A percentile compares a stretch with the other conserved stretches of the same genome.
Evolutionary conservation across 2,329 filamentous ascomycete species (phyloP).

Genomic region (Fusarium brachygibbosum): DNA sequence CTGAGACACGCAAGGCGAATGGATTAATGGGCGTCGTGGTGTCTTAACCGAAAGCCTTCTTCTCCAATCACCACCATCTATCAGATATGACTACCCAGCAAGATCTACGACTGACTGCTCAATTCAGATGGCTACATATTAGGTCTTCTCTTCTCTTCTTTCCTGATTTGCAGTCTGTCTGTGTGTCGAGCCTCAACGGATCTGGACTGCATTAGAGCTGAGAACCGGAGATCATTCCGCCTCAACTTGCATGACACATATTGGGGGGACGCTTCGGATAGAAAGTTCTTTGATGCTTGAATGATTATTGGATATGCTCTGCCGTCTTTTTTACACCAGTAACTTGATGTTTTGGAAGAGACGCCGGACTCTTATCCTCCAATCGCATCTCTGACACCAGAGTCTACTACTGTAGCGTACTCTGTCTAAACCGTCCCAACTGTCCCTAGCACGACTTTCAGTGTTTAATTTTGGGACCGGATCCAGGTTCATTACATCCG

Average conservation of each 20-base stretch:
- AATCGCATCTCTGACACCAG: not conserved
- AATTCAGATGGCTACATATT: conserved; percentile 6
- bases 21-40: conserved; percentile 13
- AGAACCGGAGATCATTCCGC: not conserved
- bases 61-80: conserved; percentile 24
- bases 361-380: not conserved
- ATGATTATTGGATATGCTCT: not conserved
- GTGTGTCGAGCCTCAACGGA: conserved; percentile 26
- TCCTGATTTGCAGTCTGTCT: not conserved
- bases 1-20: conserved; percentile 34
- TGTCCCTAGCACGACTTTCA: not conserved
- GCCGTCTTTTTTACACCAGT: not conserved
- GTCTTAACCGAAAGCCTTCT: conserved; percentile 16
- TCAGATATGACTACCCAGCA: conserved; percentile 15
- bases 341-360: not conserved
- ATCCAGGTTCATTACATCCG: not conserved
- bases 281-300: not conserved
- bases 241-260: not conserved
- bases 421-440: not conserved
- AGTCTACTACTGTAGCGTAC: not conserved
- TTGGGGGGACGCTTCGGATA: not conserved
- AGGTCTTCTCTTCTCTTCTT: conserved; percentile 3
- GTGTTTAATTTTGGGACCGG: not conserved
- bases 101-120: conserved; percentile 13
- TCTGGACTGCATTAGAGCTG: conserved; percentile 2